Base-by-base conservation (phyloP, 805 yeast genomes). In the Cyberlindnera sargentensis region DNA sequence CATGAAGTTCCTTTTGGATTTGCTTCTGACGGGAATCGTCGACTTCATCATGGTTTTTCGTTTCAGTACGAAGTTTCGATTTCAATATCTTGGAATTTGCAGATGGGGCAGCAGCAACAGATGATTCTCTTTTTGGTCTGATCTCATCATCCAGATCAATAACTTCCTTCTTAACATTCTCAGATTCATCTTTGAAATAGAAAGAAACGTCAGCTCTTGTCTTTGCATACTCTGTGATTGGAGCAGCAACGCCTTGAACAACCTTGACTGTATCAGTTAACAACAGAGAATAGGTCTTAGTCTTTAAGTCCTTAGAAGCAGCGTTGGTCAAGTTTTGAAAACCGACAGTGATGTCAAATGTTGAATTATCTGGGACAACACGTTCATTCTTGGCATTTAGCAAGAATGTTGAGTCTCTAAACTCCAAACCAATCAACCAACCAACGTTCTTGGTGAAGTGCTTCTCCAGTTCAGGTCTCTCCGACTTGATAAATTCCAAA, bases 391-490 rank as follows among this genome's bases (percentile, higher is more conserved):
- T 89, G 26, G 76, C 72, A 57, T 84, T 85, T 42, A 91, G 67
- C 15, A 88, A 71, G 50, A 85, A 78, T 3, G 82, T 68, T 1
- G 90, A 73, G 62, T 89, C 96, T 64, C 95, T 76, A 58, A 86
- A 87, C 57, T 88, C 96, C 48, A 91, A 74, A 46, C 98, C 98
- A 44, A 86, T 82, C 45, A 86, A 70, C 76, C 93, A 86, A 42
- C 98, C 98, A 49, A 82, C 75, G 56, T 86, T 86, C 57, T 84
- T 84, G 39, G 89, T 73, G 52, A 89, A 83, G 54, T 76, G 68
- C 26, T 67, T 57, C 31, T 71, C 79, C 53, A 91, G 67, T 23
- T 80, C 86, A 2, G 95, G 85, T 50, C 76, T 74, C 47, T 78
- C 78, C 20, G 72, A 63, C 52, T 75, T 72, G 47, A 90, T 73